Evolutionary conservation across 805 yeast species (phyloP).

Genomic region (Candida taoyuanica): DNA sequence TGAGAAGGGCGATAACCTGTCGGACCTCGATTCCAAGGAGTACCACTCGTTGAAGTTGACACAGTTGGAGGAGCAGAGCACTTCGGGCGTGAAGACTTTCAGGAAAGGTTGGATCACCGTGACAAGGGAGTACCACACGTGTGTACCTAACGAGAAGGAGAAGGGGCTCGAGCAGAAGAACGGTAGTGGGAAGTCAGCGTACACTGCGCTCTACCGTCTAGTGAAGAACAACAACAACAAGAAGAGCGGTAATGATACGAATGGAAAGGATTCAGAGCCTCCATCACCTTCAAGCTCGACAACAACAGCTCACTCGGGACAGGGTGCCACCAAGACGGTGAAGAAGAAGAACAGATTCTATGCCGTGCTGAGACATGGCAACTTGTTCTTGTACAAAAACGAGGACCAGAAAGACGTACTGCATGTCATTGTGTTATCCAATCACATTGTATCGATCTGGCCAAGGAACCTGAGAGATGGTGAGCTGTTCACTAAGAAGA

Average conservation of each 20-base stretch:
- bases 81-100: conserved; percentile 59
- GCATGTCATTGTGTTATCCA: conserved; percentile 74
- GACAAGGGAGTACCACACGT: conserved; percentile 67
- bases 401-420: conserved; percentile 59
- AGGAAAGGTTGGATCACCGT: conserved; percentile 79
- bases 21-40: conserved; percentile 23
- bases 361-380: conserved; percentile 81
- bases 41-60: conserved; percentile 50
- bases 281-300: conserved; percentile 8
- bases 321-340: conserved; percentile 26
- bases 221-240: conserved; percentile 28
- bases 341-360: conserved; percentile 57
- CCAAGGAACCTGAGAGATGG: conserved; percentile 74
- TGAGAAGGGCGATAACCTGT: conserved; percentile 22
- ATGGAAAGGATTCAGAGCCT: conserved; percentile 6
- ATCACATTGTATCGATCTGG: conserved; percentile 75
- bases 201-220: conserved; percentile 54
- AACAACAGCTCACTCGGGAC: conserved; percentile 1
- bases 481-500: conserved; percentile 71
- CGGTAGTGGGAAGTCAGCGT: conserved; percentile 43
- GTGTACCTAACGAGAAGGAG: conserved; percentile 34
- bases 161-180: conserved; percentile 28
- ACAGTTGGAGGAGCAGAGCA: conserved; percentile 53
- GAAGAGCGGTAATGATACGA: conserved; percentile 6
- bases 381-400: conserved; percentile 77